phyloP scores from a whole-genome alignment of 805 yeast genomes.

The Metschnikowia gelsemii region DNA sequence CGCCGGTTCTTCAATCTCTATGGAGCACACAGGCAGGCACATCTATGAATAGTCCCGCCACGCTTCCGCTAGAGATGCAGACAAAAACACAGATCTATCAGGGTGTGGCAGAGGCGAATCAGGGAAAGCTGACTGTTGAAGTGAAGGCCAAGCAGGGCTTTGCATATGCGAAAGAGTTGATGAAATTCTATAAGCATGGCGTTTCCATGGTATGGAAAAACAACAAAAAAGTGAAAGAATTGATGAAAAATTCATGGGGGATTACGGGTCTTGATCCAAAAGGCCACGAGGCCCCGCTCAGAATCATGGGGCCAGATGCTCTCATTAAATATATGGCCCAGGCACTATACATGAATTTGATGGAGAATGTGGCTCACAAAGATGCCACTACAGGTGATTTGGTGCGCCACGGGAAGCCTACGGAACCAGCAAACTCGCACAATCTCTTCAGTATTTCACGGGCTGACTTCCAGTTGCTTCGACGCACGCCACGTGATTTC shows the following conservation, averaged over 20 bases:
- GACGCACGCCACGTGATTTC: conserved; percentile 51
- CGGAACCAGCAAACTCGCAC: conserved; percentile 10
- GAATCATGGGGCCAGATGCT: conserved; percentile 34
- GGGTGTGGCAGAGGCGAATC: conserved; percentile 24
- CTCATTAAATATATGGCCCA: conserved; percentile 38
- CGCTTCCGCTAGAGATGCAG: conserved; percentile 31
- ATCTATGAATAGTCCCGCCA: conserved; percentile 23
- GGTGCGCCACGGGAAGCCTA: conserved; percentile 14
- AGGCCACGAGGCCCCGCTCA: conserved; percentile 28
- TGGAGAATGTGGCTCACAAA: conserved; percentile 34
- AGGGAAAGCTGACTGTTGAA: conserved; percentile 16
- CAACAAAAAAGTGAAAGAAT: conserved; percentile 18
- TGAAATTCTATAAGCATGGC: conserved; percentile 59
- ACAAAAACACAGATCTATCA: conserved; percentile 29
- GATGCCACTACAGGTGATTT: conserved; percentile 23
- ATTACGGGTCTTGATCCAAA: conserved; percentile 22
- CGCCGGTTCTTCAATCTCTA: conserved; percentile 13
- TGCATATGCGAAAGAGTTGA: conserved; percentile 44
- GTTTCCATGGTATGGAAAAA: conserved; percentile 55
- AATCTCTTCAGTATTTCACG: conserved; percentile 44
- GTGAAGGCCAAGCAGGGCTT: conserved; percentile 39
- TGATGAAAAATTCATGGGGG: conserved; percentile 23
- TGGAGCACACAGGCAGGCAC: conserved; percentile 8
- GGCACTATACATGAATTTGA: conserved; percentile 33
- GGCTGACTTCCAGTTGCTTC: conserved; percentile 48